Conservation (phyloP, 225 moss, liverwort and hornwort species). For the Marchantia paleacea region DNA sequence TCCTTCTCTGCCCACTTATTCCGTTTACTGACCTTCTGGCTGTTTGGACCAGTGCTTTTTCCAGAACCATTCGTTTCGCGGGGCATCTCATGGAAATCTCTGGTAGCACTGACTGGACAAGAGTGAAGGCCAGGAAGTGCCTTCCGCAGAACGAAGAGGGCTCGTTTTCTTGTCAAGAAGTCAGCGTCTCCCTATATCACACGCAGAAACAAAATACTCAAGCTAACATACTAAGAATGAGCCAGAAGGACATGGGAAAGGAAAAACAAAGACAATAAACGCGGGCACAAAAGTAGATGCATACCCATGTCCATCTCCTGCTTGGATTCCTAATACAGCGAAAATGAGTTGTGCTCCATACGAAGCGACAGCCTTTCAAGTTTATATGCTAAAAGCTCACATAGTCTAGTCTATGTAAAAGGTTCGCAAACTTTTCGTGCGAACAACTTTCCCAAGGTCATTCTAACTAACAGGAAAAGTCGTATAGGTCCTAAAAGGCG, state of each 20-base stretch:
- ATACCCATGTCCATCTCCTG: neutral
- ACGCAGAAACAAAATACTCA: neutral
- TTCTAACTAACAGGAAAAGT: no score
- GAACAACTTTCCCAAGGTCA: no score
- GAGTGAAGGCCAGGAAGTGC: constrained; percentile 42
- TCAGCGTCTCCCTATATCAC: constrained; percentile 59
- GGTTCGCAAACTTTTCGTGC: no score
- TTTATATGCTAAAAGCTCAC: no score
- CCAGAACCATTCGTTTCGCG: neutral
- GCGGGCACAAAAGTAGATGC: neutral
- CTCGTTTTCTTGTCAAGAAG: constrained; percentile 55
- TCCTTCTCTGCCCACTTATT: constrained; percentile 50
- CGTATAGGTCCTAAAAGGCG: no score
- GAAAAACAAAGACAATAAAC: neutral
- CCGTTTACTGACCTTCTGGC: constrained; percentile 26
- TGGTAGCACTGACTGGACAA: constrained; percentile 4
- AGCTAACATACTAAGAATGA: neutral
- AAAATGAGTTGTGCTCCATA: no score
- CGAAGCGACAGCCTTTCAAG: no score
- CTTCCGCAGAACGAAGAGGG: constrained; percentile 56
- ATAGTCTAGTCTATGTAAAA: no score
- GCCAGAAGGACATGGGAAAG: neutral
- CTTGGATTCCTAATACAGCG: neutral
- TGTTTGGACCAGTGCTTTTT: constrained; percentile 13
- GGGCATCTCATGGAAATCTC: neutral